Evolutionary conservation across 2,329 filamentous ascomycete species (phyloP), one percentile per base, ranked within the genome.

Genomic region (Cordyceps fumosorosea): DNA sequence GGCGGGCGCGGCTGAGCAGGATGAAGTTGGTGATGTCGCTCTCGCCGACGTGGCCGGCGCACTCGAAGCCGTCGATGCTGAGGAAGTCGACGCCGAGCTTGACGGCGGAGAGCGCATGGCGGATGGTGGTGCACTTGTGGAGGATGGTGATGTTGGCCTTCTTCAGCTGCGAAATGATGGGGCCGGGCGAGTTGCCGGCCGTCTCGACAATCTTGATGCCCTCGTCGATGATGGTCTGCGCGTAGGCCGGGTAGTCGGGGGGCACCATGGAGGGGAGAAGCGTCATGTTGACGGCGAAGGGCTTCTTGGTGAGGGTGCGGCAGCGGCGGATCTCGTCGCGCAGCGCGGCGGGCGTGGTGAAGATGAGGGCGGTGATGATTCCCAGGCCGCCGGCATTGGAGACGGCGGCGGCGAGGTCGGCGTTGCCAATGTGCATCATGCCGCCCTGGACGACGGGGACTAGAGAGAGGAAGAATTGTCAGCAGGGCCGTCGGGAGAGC

Each of bases 91-190:
- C 95, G 66, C 95, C 95, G 45, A 98, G 86, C 77, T 96, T 96
- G 63, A 96, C 84, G 55, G 95, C 95, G 67, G 89, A 92, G 75
- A 91, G 85, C 22, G 95, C 95, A 74, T 99, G 95, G 61, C 92
- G 82, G 77, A 99, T 96, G 5, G 91, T 96, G 10, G 95, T 99
- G 81, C 95, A 98, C 80, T 99, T 99, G 84, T 99, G 95, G 62
- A 99, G 80, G 69, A 99, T 87, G 62, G 84, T 93, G 70, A 85
- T 84, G 62, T 86, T 86, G 6, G 88, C 89, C 64, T 84, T 84
- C 79, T 98, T 99, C 60, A 99, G 83, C 80, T 91, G 85, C 72
- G 85, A 81, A 75, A 99, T 98, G 66, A 99, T 88, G 3, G 93
- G 92, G 1, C 92, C 95, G 0, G 95, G 95, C 57, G 78, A 81